Evolutionary conservation across 2,329 filamentous ascomycete species (phyloP), one percentile per base, ranked within the genome.

Genomic region (Colletotrichum trifolii): DNA sequence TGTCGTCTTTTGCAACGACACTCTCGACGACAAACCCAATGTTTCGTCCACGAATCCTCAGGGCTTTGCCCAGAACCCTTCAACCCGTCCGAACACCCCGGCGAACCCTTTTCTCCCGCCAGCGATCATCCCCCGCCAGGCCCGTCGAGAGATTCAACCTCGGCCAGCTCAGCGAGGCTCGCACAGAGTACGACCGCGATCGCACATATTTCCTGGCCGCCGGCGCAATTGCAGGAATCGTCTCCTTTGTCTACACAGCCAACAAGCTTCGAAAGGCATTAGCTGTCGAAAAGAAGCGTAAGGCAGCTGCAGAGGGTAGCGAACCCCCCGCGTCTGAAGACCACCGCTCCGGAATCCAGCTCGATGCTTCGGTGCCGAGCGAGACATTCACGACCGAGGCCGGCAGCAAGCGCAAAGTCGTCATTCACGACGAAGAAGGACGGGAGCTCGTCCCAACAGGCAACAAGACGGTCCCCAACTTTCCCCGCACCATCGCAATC

Each of bases 371-470:
- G 33, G 73, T 82, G 4, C 80, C 79, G 4, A 77, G 76, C 17
- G 79, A 83, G 60, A 78, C 79, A 1, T 84, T 86, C 72, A 81
- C 78, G 66, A 81, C 77, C 11, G 80, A 85, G 67, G 80, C 78
- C 15, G 83, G 83, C 40, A 80, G 80, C 66, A 81, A 81, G 74
- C 82, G 85, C 71, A 87, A 87, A 74, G 79, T 87, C 2, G 84
- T 91, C 12, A 76, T 91, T 1, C 89, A 89, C 64, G 88, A 90
- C 67, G 85, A 87, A n/a, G 83, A 91, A 12, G 90, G 90, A 46
- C 83, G 85, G 49, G 91, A 96, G 73, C 82, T 96, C 47, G 89
- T 97, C 0, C 86, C 91, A 13, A 97, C 94, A 0, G 93, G 93
- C 12, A 94, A 94, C 70, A 89, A 84, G 69, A 90, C 89, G n/a